Percentiles rank a stretch among this genome's conserved stretches.
Evolutionary conservation across 2,329 filamentous ascomycete species (phyloP).

Genomic region (Epichloe hybrida): DNA sequence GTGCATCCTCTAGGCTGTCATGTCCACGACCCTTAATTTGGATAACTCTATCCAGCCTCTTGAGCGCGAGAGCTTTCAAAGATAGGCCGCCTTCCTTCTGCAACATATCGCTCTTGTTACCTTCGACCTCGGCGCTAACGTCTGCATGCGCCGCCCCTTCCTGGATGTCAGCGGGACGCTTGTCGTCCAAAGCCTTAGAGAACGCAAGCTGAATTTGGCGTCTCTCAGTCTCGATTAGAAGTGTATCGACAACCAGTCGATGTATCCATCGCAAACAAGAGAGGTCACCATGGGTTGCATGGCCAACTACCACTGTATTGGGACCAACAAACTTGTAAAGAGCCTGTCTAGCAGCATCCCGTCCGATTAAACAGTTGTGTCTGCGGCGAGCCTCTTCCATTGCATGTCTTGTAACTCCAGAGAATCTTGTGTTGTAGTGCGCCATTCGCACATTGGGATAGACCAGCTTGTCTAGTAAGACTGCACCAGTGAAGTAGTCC

Average conservation of each 20-base stretch:
- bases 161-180: slow-evolving; percentile 2
- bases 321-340: slow-evolving; percentile 31
- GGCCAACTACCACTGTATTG: slow-evolving; percentile 34
- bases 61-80: slow-evolving; percentile 25
- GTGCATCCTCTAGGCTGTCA: slow-evolving; percentile 31
- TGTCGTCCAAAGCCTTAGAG: neutral
- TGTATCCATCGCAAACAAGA: slow-evolving; percentile 35
- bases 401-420: slow-evolving; percentile 29
- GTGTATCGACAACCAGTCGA: slow-evolving; percentile 29
- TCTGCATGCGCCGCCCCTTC: slow-evolving; percentile 1
- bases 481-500: slow-evolving; percentile 34
- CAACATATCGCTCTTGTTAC: neutral
- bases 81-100: slow-evolving; percentile 14
- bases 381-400: slow-evolving; percentile 23
- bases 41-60: slow-evolving; percentile 25
- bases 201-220: slow-evolving; percentile 1
- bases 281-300: slow-evolving; percentile 30
- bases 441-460: slow-evolving; percentile 30
- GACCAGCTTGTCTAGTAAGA: slow-evolving; percentile 38
- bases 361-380: slow-evolving; percentile 25
- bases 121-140: neutral
- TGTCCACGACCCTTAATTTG: slow-evolving; percentile 23
- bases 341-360: slow-evolving; percentile 25
- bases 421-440: slow-evolving; percentile 36
- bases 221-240: slow-evolving; percentile 18